Percentiles rank a stretch among this genome's conserved stretches.
Conservation (phyloP, 345 rosid genomes). For the Euphorbia lathyris region DNA sequence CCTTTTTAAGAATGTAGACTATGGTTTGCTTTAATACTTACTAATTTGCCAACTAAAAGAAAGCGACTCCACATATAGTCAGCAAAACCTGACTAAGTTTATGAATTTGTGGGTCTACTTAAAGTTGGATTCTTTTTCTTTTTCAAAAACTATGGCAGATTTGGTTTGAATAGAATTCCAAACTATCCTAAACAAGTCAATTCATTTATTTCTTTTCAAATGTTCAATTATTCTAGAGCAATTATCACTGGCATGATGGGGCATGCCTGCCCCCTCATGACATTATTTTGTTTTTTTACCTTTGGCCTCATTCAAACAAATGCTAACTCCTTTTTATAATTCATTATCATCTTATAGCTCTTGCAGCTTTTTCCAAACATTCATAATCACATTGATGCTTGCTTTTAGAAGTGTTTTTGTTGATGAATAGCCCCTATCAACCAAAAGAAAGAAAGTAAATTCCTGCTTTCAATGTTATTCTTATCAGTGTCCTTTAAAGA, state of each 20-base stretch:
- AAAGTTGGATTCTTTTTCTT: neutral
- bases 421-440: neutral
- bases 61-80: constrained; percentile 10
- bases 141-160: constrained; percentile 3
- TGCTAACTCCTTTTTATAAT: constrained; percentile 15
- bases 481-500: too few species aligned
- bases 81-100: constrained; percentile 15
- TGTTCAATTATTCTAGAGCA: constrained; percentile 20
- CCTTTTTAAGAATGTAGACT: neutral
- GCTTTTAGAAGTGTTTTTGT: too few species aligned
- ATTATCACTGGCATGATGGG: constrained; percentile 16
- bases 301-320: constrained; percentile 20
- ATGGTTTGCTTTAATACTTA: neutral
- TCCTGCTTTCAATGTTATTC: too few species aligned
- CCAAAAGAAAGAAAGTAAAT: neutral
- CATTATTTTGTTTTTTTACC: constrained; percentile 30
- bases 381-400: too few species aligned
- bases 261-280: constrained; percentile 7
- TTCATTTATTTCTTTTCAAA: constrained; percentile 14
- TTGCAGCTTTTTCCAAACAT: constrained; percentile 6
- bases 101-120: constrained; percentile 15
- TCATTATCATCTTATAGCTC: constrained; percentile 25
- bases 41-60: neutral
- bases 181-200: constrained; percentile 14
- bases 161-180: constrained; percentile 9